Evolutionary conservation across 352 stramenopile genomes (phyloP).

Genomic region (Phytophthora ohioensis): DNA sequence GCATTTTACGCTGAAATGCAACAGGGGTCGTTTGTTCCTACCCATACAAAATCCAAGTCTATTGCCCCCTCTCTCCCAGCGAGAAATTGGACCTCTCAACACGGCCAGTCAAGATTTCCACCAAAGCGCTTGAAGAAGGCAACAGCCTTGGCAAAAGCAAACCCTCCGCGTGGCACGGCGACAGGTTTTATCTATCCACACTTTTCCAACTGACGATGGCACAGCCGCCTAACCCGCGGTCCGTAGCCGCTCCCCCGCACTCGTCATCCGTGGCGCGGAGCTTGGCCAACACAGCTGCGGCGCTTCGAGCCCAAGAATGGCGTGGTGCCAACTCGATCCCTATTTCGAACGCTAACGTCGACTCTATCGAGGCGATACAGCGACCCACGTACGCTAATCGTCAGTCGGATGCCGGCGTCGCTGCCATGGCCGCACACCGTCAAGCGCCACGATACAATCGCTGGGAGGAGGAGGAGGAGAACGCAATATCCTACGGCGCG

Average conservation of each 20-base stretch:
- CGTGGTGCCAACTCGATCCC: not conserved
- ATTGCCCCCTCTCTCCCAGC: slow-evolving; percentile 7
- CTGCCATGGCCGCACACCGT: not conserved
- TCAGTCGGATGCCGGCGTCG: not conserved
- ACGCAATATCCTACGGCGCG: slow-evolving; percentile 1
- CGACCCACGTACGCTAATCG: not conserved
- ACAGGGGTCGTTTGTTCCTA: slow-evolving; percentile 11
- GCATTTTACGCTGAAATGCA: slow-evolving; percentile 12
- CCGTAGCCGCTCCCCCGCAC: not conserved
- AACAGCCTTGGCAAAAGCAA: not conserved
- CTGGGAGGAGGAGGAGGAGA: not conserved
- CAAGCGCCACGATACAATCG: slow-evolving; percentile 15
- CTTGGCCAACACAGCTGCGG: slow-evolving; percentile 23
- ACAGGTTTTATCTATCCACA: not conserved
- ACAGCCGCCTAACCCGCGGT: not conserved
- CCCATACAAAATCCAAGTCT: slow-evolving; percentile 21
- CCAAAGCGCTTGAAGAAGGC: not conserved
- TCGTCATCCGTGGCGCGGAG: slow-evolving; percentile 32
- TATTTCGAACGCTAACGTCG: not conserved
- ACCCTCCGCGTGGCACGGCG: too few species aligned
- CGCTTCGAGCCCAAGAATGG: slow-evolving; percentile 36
- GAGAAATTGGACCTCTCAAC: too few species aligned
- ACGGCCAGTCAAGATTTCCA: slow-evolving; percentile 1
- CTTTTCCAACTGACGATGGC: not conserved
- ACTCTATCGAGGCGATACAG: too few species aligned